These are phyloP conservation scores for Diplogelasinospora grovesii DNA, from an alignment of 495 filamentous ascomycete species.

Conservation along the genomic window DNA sequence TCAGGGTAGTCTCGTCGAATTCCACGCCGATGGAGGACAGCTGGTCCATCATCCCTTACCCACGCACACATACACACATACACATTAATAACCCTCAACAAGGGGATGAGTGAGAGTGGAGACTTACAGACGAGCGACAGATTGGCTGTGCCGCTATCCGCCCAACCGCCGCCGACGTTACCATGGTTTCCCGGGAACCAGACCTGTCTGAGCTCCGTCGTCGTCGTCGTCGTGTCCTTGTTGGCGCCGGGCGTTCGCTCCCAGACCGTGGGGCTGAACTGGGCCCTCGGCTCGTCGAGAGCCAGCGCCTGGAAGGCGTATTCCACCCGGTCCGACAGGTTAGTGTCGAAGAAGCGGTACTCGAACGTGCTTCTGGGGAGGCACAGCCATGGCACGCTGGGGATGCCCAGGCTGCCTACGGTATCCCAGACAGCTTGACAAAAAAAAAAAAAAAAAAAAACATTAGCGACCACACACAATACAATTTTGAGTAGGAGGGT, in stretches of 20 bases:
- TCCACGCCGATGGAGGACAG: constrained; percentile 54
- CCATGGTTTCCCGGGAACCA: constrained; percentile 69
- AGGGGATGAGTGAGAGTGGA: background rate
- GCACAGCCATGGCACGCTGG: constrained; percentile 33
- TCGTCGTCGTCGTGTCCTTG: constrained; percentile 32
- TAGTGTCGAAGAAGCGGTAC: constrained; percentile 55
- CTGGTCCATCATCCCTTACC: constrained; percentile 65
- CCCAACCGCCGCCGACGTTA: constrained; percentile 56
- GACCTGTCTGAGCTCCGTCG: constrained; percentile 56
- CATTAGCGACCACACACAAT: background rate
- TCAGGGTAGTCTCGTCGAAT: constrained; percentile 46
- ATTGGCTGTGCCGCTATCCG: constrained; percentile 47
- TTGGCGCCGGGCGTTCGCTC: constrained; percentile 30
- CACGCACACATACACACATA: too few relatives aligned
- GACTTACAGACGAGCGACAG: constrained; percentile 56
- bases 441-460: too few relatives aligned
- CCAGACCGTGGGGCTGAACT: constrained; percentile 64
- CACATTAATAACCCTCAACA: background rate
- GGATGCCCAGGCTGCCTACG: constrained; percentile 52
- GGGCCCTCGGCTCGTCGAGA: constrained; percentile 57
- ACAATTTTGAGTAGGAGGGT: background rate
- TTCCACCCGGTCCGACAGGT: constrained; percentile 49
- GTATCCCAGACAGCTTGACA: constrained; percentile 55
- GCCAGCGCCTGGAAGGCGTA: constrained; percentile 72
- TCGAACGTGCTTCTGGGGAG: constrained; percentile 45